A percentile compares a stretch with the other conserved stretches of the same genome.
phyloP scores from a whole-genome alignment of 176 grass and related monocot species.

The Canna indica region DNA sequence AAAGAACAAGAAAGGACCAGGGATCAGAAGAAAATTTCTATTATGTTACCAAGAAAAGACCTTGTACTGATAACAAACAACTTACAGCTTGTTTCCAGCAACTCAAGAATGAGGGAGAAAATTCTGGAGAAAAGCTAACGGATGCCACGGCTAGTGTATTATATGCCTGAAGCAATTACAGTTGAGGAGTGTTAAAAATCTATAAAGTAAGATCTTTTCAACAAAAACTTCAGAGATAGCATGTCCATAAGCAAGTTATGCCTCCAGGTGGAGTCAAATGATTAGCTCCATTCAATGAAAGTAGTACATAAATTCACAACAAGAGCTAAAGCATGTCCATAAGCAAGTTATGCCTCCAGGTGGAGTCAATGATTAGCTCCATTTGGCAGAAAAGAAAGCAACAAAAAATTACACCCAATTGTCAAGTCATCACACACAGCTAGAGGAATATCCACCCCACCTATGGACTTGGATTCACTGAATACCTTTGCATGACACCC shows the following conservation, averaged over 20 bases:
- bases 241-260: neutral
- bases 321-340: neutral
- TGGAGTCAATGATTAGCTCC: neutral
- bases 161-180: constrained; percentile 39
- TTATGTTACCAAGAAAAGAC: neutral
- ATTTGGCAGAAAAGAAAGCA: neutral
- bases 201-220: neutral
- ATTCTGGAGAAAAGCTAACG: constrained; percentile 46
- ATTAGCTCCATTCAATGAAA: neutral
- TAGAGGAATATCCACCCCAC: too few relatives aligned
- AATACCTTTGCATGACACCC: neutral
- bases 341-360: neutral
- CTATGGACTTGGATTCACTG: neutral
- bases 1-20: too few relatives aligned
- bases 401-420: too few relatives aligned
- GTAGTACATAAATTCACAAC: neutral
- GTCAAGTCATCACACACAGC: too few relatives aligned
- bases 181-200: constrained; percentile 12
- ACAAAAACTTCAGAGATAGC: neutral
- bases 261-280: neutral
- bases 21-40: neutral
- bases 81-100: constrained; percentile 68
- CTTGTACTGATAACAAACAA: neutral
- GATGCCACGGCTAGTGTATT: constrained; percentile 48
- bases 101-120: constrained; percentile 39